Evolutionary conservation across 2,329 filamentous ascomycete species (phyloP), one percentile per base, ranked within the genome.

Genomic region (Fusarium sp.): DNA sequence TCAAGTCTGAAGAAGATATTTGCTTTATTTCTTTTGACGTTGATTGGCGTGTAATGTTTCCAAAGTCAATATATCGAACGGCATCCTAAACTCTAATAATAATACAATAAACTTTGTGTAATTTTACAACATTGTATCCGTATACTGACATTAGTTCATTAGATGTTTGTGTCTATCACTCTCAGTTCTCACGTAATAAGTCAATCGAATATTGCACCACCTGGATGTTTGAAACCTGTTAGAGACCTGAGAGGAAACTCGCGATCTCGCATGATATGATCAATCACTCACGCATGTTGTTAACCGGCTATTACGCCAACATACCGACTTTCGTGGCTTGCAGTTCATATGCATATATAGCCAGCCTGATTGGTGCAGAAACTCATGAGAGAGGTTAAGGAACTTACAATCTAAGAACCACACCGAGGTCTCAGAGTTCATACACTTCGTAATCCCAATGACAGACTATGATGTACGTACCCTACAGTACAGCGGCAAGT

Each of bases 181-280:
- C 5, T n/a, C 9, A n/a, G 35, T 37, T 19, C 10, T 33, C 9
- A 30, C 5, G 28, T 30, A 30, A 10, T 13, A 37, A 37, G 35
- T 19, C n/a, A n/a, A n/a, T n/a, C n/a, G 17, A n/a, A 4, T 19
- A 37, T 37, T 10, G 10, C 2, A 37, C 6, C 17, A 17, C 33
- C 33, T 35, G 15, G 15, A 15, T 30, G 17, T 20, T n/a, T n/a
- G 35, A 7, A 17, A 10, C 30, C 6, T 14, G 26, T 24, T 24
- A 19, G 48, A 32, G 51, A 46, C 32, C 60, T 46, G 35, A 32
- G 20, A 40, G 41, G 28, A 32, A 39, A 45, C 33, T 46, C 43
- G 58, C 28, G 43, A 67, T 39, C 48, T 55, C 24, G 24, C 28
- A 44, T 40, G 17, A 49, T 32, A 46, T 56, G 52, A 55, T 48